Conservation (phyloP, 305 asterid genomes). For the Solanum chacoense region DNA sequence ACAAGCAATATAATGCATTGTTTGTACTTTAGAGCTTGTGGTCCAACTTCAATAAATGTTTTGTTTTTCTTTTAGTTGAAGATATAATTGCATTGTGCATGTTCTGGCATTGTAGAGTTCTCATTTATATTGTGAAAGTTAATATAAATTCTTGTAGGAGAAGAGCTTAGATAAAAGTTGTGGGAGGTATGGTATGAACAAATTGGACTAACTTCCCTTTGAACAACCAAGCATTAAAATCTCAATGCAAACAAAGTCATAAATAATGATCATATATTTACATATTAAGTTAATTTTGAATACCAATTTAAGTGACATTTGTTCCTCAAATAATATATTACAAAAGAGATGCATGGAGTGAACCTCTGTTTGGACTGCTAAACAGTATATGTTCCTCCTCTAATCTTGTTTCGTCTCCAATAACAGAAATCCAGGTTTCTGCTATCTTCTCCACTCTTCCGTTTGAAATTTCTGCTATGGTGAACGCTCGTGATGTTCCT, state of each 20-base stretch:
- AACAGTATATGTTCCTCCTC: constrained; percentile 43
- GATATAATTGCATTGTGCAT: neutral
- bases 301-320: neutral
- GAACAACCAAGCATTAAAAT: neutral
- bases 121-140: neutral
- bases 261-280: neutral
- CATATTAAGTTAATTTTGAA: neutral
- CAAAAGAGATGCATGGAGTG: neutral
- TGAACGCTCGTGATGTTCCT: constrained; percentile 65
- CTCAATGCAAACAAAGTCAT: neutral
- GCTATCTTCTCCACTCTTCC: constrained; percentile 49
- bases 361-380: constrained; percentile 15
- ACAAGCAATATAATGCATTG: neutral
- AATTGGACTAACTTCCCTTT: neutral
- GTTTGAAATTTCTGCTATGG: constrained; percentile 43
- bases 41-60: neutral
- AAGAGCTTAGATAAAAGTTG: neutral
- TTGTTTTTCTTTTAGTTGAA: neutral
- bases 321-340: neutral
- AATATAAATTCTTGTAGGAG: neutral
- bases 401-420: constrained; percentile 28
- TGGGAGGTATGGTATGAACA: neutral
- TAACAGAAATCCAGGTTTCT: constrained; percentile 81
- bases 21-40: neutral
- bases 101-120: neutral